phyloP scores from a whole-genome alignment of 768 basidiomycete species.

The Leccinum incarnatum region DNA sequence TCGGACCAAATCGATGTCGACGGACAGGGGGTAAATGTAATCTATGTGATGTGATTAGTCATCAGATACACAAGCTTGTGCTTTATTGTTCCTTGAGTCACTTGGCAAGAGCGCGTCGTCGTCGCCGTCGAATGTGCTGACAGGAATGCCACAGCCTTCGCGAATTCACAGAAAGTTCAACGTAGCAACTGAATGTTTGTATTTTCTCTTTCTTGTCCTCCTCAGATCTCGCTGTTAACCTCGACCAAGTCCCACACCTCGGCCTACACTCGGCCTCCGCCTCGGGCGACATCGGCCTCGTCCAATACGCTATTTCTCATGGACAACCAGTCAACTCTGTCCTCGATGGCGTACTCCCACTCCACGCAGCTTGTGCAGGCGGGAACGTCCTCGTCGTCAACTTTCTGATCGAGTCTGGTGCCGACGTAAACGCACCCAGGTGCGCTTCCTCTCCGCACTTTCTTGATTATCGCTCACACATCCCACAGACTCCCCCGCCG shows the following conservation, averaged over 20 bases:
- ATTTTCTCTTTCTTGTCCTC: not conserved
- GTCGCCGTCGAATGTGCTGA: not conserved
- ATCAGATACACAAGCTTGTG: not conserved
- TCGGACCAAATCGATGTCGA: constrained; percentile 17
- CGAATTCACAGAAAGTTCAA: constrained; percentile 50
- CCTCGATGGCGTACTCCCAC: constrained; percentile 92
- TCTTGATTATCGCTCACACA: constrained; percentile 9
- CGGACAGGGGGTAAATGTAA: constrained; percentile 13
- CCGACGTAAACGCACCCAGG: constrained; percentile 98
- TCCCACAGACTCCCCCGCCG: constrained; percentile 61
- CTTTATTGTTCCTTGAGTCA: not conserved
- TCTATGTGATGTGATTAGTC: constrained; percentile 19
- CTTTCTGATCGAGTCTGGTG: constrained; percentile 87
- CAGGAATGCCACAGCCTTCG: constrained; percentile 34
- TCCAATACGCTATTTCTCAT: constrained; percentile 87
- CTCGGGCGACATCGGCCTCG: constrained; percentile 88
- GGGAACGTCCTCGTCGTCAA: constrained; percentile 87
- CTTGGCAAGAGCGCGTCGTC: not conserved
- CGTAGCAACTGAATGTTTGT: constrained; percentile 51
- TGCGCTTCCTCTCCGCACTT: constrained; percentile 33
- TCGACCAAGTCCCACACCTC: constrained; percentile 66
- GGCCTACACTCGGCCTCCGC: constrained; percentile 76
- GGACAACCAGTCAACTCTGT: constrained; percentile 97
- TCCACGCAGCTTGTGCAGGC: constrained; percentile 92
- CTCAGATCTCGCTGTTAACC: not conserved